Evolutionary conservation across 1,284 basidiomycete genomes (phyloP), one percentile per base, ranked within the genome.

Genomic region (Fistulinella staudtii): DNA sequence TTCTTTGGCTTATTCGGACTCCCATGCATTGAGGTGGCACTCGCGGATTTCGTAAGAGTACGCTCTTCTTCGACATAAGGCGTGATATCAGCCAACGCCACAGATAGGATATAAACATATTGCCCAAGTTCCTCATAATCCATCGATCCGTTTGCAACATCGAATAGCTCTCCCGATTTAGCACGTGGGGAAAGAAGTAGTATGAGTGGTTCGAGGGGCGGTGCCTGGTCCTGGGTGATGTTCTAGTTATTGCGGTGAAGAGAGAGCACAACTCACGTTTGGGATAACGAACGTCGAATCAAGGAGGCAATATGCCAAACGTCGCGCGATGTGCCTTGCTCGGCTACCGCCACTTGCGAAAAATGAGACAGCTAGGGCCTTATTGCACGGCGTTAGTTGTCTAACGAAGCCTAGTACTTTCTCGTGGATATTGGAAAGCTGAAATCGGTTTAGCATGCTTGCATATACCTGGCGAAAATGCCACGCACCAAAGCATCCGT

Each of bases 91-190:
- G 75, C 71, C 36, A 87, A 56, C 2, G 75, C 80, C 10, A 74
- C 64, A 23, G 71, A 69, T 14, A 88, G 70, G 15, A 88, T 71
- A 20, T 70, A 65, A 13, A 80, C 64, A 52, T 77, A 67, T 53
- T 72, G 71, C 5, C 69, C 64, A 54, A 89, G 69, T 37, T 76
- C 72, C 28, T 77, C 72, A 52, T 80, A 87, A 55, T 85, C 75
- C 3, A 73, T 75, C 3, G 71, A 63, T 18, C 72, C 68, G 17
- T 62, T 61, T 8, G 69, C 51, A 34, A 77, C 56, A 31, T 76
- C 74, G 52, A 80, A 77, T 38, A 72, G 56, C 25, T 66, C 65
- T 29, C 56, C 53, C 8, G 58, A 58, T 38, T 57, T 60, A 20
- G 42, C 41, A 5, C 53, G 38, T 1, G 61, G 62, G 13, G 69